phyloP scores from a whole-genome alignment of 345 rosid species.

The Euphorbia peplus region DNA sequence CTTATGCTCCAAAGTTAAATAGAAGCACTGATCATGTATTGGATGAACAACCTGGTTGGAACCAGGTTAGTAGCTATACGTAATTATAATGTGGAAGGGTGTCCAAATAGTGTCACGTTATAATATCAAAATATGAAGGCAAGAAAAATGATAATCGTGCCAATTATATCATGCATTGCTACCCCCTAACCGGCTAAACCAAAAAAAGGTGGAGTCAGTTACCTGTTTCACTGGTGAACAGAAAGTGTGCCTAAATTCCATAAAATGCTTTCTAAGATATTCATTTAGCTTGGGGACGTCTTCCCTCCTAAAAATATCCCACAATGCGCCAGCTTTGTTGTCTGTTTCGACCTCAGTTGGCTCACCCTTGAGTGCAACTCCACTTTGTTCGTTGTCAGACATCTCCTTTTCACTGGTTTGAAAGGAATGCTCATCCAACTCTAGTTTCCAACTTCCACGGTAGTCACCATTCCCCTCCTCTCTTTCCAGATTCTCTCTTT shows the following conservation, averaged over 20 bases:
- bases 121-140: too few relatives aligned
- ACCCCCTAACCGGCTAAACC: background rate
- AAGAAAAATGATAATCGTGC: too few relatives aligned
- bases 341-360: constrained; percentile 6
- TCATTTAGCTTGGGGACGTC: constrained; percentile 75
- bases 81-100: background rate
- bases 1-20: constrained; percentile 67
- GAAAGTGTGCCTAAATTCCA: constrained; percentile 69
- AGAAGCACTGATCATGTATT: constrained; percentile 78
- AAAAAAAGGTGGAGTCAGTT: constrained; percentile 3
- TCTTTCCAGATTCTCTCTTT: constrained; percentile 34
- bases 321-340: constrained; percentile 57
- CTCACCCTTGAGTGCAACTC: background rate
- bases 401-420: constrained; percentile 12
- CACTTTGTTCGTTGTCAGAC: constrained; percentile 15
- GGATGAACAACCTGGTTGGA: constrained; percentile 61
- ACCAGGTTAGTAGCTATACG: background rate
- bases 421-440: constrained; percentile 5
- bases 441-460: background rate
- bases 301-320: constrained; percentile 93
- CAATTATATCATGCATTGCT: too few relatives aligned
- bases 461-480: constrained; percentile 11
- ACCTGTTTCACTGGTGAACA: constrained; percentile 69
- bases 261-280: constrained; percentile 61
- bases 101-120: too few relatives aligned